Conservation (phyloP, 129 eudicot genomes). For the Chrysanthemum seticuspe region DNA sequence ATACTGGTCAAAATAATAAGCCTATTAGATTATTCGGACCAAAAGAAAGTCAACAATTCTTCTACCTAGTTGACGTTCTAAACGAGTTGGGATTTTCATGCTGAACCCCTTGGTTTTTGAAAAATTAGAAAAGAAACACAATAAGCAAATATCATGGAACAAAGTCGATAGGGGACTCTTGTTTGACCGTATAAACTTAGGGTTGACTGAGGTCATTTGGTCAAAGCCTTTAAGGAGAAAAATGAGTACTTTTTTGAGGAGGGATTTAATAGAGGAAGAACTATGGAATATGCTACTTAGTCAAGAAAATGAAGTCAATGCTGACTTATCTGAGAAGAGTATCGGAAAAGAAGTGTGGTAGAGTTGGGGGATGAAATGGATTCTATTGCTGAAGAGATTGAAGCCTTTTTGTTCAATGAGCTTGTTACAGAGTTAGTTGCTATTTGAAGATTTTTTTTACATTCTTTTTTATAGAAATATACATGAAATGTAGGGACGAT, state of each 20-base stretch:
- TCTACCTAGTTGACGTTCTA: conserved; percentile 63
- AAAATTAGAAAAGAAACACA: conserved; percentile 63
- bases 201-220: conserved; percentile 38
- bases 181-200: conserved; percentile 73
- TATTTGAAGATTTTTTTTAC: conserved; percentile 22
- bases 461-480: conserved; percentile 13
- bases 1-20: conserved; percentile 27
- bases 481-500: conserved; percentile 9
- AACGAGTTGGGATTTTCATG: conserved; percentile 47
- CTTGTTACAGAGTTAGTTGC: conserved; percentile 49
- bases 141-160: conserved; percentile 50
- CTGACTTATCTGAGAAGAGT: conserved; percentile 46
- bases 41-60: conserved; percentile 50
- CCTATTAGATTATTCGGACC: conserved; percentile 29
- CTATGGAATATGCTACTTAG: conserved; percentile 54
- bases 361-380: conserved; percentile 49
- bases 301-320: conserved; percentile 43
- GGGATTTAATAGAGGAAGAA: conserved; percentile 61
- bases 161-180: conserved; percentile 67
- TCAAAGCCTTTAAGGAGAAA: conserved; percentile 40
- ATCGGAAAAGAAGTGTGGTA: conserved; percentile 56
- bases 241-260: conserved; percentile 21
- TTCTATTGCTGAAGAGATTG: conserved; percentile 53
- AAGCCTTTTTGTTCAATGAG: conserved; percentile 52
- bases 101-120: conserved; percentile 51